phyloP scores from a whole-genome alignment of 495 filamentous ascomycete species.

The Astrothelium subdiscretum region DNA sequence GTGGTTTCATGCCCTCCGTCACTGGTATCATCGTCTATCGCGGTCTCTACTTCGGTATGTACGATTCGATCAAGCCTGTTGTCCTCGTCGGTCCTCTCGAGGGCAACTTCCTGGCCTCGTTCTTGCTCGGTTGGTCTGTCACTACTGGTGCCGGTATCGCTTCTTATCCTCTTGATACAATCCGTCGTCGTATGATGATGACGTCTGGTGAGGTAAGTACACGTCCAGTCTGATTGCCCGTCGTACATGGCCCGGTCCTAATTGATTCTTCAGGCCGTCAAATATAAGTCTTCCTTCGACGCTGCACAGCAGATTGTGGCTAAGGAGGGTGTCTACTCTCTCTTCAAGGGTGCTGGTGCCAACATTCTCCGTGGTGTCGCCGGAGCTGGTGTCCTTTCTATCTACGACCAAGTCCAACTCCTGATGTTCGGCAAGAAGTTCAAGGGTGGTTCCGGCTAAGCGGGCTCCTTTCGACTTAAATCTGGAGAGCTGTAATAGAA shows the following conservation, averaged over 20 bases:
- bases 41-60: constrained; percentile 99
- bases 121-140: constrained; percentile 96
- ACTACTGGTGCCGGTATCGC: constrained; percentile 99
- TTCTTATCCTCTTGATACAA: constrained; percentile 98
- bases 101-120: constrained; percentile 98
- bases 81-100: constrained; percentile 82
- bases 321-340: constrained; percentile 90
- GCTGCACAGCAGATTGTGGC: constrained; percentile 91
- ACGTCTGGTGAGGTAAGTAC: constrained; percentile 66
- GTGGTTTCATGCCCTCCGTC: constrained; percentile 99
- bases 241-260: not conserved
- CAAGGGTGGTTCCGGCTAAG: constrained; percentile 83
- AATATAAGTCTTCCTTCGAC: constrained; percentile 93
- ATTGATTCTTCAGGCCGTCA: constrained; percentile 64
- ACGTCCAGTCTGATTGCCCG: not conserved
- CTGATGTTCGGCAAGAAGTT: constrained; percentile 99
- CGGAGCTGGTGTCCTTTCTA: constrained; percentile 99
- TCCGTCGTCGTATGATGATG: constrained; percentile 99
- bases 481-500: constrained; percentile 2
- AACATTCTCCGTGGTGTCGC: constrained; percentile 99
- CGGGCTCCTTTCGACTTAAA: constrained; percentile 6
- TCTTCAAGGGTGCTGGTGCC: constrained; percentile 99
- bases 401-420: constrained; percentile 99
- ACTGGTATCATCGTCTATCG: constrained; percentile 98
- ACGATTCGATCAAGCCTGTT: constrained; percentile 99